These are phyloP conservation scores for Abortiporus biennis DNA, from an alignment of 1,284 basidiomycete species.

Conservation along the genomic window DNA sequence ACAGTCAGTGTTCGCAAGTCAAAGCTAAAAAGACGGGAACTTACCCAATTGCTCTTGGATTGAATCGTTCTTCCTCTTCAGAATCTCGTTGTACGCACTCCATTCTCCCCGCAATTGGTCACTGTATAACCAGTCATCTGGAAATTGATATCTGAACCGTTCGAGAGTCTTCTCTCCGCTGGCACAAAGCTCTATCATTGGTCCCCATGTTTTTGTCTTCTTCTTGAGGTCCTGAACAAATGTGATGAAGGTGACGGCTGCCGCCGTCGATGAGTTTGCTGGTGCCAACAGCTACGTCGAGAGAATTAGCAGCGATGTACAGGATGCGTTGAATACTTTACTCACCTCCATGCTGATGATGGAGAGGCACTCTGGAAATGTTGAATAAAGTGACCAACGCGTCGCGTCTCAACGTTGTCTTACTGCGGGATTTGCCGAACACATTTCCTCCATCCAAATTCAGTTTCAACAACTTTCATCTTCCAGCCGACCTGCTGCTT, in stretches of 20 bases:
- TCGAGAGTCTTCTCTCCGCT: slow-evolving; percentile 96
- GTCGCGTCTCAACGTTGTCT: slow-evolving; percentile 22
- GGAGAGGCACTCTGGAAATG: slow-evolving; percentile 14
- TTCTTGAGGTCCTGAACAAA: slow-evolving; percentile 98
- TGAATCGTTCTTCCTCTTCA: slow-evolving; percentile 96
- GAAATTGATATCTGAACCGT: slow-evolving; percentile 94
- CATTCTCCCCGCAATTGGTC: slow-evolving; percentile 97
- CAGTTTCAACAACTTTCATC: no score
- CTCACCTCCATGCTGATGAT: slow-evolving; percentile 29
- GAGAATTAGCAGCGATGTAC: neutral
- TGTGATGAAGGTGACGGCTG: slow-evolving; percentile 97
- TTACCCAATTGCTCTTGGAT: slow-evolving; percentile 95
- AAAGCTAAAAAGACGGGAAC: slow-evolving; percentile 14
- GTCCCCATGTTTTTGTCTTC: slow-evolving; percentile 95
- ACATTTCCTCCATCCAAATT: no score
- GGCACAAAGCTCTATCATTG: slow-evolving; percentile 92
- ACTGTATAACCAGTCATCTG: slow-evolving; percentile 96
- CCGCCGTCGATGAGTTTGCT: slow-evolving; percentile 84
- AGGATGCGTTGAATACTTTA: neutral
- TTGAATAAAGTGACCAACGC: slow-evolving; percentile 17
- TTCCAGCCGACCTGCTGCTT: no score
- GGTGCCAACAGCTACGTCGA: slow-evolving; percentile 35
- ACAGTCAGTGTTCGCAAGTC: neutral
- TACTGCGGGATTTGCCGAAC: slow-evolving; percentile 20
- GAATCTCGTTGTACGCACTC: slow-evolving; percentile 97